Conservation (phyloP, 2,329 filamentous ascomycete genomes). For the Fusarium falciforme region DNA sequence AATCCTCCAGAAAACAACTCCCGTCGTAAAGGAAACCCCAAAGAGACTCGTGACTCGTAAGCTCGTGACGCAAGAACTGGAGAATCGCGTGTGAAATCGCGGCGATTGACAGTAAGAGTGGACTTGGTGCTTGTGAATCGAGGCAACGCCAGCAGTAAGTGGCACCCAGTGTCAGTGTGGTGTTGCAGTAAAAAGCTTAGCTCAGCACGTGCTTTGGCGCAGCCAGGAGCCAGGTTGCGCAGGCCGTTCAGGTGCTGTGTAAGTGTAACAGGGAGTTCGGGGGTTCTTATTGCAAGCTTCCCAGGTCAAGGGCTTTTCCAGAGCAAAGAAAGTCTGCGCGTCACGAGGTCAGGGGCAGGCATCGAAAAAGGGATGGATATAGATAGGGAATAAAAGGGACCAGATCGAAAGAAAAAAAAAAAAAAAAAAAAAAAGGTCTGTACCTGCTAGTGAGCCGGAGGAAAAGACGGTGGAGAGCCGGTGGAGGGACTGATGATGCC, state of each 20-base stretch:
- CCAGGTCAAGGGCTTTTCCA: slow-evolving; percentile 25
- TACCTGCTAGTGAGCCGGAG: slow-evolving; percentile 37
- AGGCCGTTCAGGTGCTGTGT: slow-evolving; percentile 38
- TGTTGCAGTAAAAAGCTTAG: slow-evolving; percentile 36
- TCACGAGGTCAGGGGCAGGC: slow-evolving; percentile 33
- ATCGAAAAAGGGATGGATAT: slow-evolving; percentile 22
- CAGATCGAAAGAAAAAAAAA: slow-evolving; percentile 17
- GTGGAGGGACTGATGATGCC: slow-evolving; percentile 37
- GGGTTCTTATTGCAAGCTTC: slow-evolving; percentile 18
- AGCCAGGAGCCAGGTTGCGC: slow-evolving; percentile 21
- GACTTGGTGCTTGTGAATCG: slow-evolving; percentile 34
- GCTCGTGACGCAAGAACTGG: slow-evolving; percentile 38
- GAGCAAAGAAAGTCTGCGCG: slow-evolving; percentile 33
- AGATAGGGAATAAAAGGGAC: slow-evolving; percentile 27
- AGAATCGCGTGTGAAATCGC: slow-evolving; percentile 28
- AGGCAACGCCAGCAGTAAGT: slow-evolving; percentile 23
- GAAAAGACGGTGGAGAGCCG: slow-evolving; percentile 43
- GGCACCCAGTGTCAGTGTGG: slow-evolving; percentile 17
- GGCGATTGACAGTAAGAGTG: slow-evolving; percentile 31
- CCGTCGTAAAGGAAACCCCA: slow-evolving; percentile 21
- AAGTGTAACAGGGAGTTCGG: slow-evolving; percentile 42
- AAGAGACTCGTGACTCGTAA: slow-evolving; percentile 37
- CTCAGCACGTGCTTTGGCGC: slow-evolving; percentile 32
- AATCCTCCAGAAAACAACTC: slow-evolving; percentile 11
- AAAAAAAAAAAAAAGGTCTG: slow-evolving; percentile 33